Evolutionary conservation across 2,329 filamentous ascomycete genomes (phyloP), one percentile per base, ranked within the genome.

Genomic region (Aureobasidium sp.): DNA sequence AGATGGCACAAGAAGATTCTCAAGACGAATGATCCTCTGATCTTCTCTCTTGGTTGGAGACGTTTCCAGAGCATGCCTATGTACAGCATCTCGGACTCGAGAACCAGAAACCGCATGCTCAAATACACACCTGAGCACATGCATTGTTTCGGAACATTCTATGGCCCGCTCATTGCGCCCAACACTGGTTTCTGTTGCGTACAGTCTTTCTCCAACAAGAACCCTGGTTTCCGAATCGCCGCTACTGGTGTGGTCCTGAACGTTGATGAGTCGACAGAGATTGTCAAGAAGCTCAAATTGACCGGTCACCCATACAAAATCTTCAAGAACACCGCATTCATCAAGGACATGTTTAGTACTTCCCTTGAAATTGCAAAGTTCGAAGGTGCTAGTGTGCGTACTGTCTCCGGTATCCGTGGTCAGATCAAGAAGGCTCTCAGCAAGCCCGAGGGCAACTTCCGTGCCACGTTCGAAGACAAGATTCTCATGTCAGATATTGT

Each of bases 101-200:
- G 94, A 68, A 95, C 90, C 29, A 84, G 94, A 66, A 97, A 97
- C 76, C 87, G 94, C 63, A 97, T 99, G 93, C 84, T 99, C 65
- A 99, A 99, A 76, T 99, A 99, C 76, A 97, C 93, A 0, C 95
- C 94, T 0, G 95, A 99, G 79, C 94, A 99, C 73, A 97, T 97
- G 92, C 94, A 97, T 78, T 99, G 95, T 78, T 96, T 96, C 73
- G 94, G 85, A 44, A 96, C 92, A 56, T 92, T 97, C 76, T 97
- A 96, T 71, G 94, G 92, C 0, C 94, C 95, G 0, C 84, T 99
- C 8, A 91, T 97, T 64, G 92, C 94, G 0, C 94, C 95, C 13
- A 97, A 96, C 75, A 96, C 93, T 2, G 92, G 93, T 63, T 97
- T 99, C 76, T 92, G 90, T 68, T 94, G 89, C 74, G 91, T 97